These are phyloP conservation scores for Hyphodiscus sp. DNA, from an alignment of 2,329 filamentous ascomycete species.

Conservation along the genomic window DNA sequence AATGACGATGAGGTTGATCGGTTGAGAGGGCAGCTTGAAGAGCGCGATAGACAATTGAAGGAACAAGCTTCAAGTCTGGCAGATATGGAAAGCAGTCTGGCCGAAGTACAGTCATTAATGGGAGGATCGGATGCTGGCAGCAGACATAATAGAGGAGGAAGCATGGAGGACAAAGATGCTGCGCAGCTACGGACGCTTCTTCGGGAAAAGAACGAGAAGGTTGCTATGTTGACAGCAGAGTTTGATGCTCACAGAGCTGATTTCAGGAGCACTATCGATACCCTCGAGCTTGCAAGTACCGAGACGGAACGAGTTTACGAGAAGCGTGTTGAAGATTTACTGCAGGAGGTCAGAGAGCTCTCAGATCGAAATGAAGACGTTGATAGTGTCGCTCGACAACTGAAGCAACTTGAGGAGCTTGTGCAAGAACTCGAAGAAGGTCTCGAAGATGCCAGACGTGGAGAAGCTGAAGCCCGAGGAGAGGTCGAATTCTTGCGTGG, in stretches of 20 bases:
- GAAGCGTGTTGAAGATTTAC: slow-evolving; percentile 78
- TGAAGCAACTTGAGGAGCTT: slow-evolving; percentile 92
- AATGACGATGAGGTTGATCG: slow-evolving; percentile 68
- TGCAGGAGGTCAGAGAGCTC: slow-evolving; percentile 75
- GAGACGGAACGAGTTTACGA: slow-evolving; percentile 97
- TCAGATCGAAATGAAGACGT: slow-evolving; percentile 83
- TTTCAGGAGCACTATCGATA: slow-evolving; percentile 95
- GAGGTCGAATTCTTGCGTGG: slow-evolving; percentile 94
- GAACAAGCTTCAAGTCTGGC: slow-evolving; percentile 76
- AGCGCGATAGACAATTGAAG: slow-evolving; percentile 79
- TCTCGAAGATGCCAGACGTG: slow-evolving; percentile 85
- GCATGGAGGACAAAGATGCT: slow-evolving; percentile 63
- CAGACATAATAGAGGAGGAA: slow-evolving; percentile 38
- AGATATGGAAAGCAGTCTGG: slow-evolving; percentile 84
- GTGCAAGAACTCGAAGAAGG: slow-evolving; percentile 97
- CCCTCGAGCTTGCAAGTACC: slow-evolving; percentile 86
- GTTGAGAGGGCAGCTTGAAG: slow-evolving; percentile 68
- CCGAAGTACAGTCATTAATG: slow-evolving; percentile 73
- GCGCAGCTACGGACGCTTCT: slow-evolving; percentile 73
- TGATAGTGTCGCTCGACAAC: slow-evolving; percentile 79
- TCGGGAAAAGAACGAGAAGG: slow-evolving; percentile 95
- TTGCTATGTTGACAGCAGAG: slow-evolving; percentile 83
- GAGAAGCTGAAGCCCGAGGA: slow-evolving; percentile 89
- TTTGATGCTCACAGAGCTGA: slow-evolving; percentile 94
- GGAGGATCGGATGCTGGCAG: slow-evolving; percentile 45